phyloP scores from a whole-genome alignment of 768 basidiomycete genomes.

The Boletales sp. region DNA sequence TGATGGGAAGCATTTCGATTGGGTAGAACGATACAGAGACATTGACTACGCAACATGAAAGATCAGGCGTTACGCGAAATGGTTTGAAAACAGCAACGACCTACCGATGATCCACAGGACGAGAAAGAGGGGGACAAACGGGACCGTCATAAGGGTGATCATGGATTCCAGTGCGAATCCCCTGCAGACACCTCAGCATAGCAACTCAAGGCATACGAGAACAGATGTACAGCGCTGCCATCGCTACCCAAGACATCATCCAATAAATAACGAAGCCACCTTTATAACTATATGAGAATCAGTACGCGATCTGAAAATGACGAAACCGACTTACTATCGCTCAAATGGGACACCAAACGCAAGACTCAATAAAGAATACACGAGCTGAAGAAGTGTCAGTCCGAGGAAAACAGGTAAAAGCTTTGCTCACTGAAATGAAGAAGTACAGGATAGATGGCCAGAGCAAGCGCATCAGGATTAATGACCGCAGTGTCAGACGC shows the following conservation, averaged over 20 bases:
- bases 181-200: slow-evolving; percentile 29
- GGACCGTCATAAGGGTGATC: slow-evolving; percentile 50
- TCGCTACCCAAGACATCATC: slow-evolving; percentile 60
- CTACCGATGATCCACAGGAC: slow-evolving; percentile 62
- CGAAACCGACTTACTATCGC: slow-evolving; percentile 35
- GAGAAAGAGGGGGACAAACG: slow-evolving; percentile 58
- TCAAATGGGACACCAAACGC: slow-evolving; percentile 59
- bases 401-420: neutral
- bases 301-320: neutral
- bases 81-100: neutral
- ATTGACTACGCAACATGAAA: slow-evolving; percentile 38
- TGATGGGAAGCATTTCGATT: slow-evolving; percentile 50
- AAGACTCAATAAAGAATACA: slow-evolving; percentile 55
- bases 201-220: neutral
- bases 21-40: slow-evolving; percentile 58
- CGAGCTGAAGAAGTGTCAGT: slow-evolving; percentile 35
- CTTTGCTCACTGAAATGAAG: slow-evolving; percentile 34
- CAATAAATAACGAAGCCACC: slow-evolving; percentile 61
- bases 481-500: slow-evolving; percentile 34
- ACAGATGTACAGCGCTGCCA: slow-evolving; percentile 50
- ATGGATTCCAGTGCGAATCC: slow-evolving; percentile 61
- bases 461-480: slow-evolving; percentile 39
- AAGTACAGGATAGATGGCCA: slow-evolving; percentile 41
- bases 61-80: neutral
- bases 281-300: slow-evolving; percentile 36